Base-by-base conservation (phyloP, 208 protist genomes). In the Leptomonas pyrrhocoris region DNA sequence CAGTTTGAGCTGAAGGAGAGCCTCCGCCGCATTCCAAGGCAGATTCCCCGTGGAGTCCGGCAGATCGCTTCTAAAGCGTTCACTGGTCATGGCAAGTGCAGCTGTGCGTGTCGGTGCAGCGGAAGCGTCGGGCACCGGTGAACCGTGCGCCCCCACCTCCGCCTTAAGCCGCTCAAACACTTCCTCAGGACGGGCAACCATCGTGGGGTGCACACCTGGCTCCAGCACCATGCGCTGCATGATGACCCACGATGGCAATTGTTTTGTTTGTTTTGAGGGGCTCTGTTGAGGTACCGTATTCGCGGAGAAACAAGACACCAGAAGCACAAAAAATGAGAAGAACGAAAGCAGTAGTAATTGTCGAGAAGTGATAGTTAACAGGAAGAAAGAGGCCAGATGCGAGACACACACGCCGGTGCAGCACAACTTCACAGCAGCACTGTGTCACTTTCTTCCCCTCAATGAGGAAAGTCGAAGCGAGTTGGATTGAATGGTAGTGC, bases 171-270 rank as follows among this genome's bases (percentile, higher is more conserved):
- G 19, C n/a, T 31, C 30, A 30, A 65, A 65, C 31, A 65, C 46
- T 12, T 65, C 60, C 46, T 65, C 60, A 18, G 60, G 60, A 1
- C 60, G 60, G 2, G 60, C 60, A 7, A 65, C 46, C 11, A 65
- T 45, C 18, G 46, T 65, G 1, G 60, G 60, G 1, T 45, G 60
- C 60, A 55, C 45, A 2, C 46, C 46, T 0, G 60, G 19, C n/a
- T 65, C 60, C 30, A 65, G 28, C 31, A 43, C 31, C 30, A 65
- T 30, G 30, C 46, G 60, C 46, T 65, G 60, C 58, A 64, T 64
- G 53, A 38, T 21, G 30, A 40, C 13, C 11, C 8, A 15, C 25
- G 28, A 19, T 49, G 2, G 12, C 45, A 25, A 38, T 12, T 16
- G 46, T 23, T 49, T 16, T 23, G 36, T n/a, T n/a, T n/a, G n/a